These are phyloP conservation scores for Alliaria petiolata DNA, from an alignment of 345 rosid species.

Conservation along the genomic window DNA sequence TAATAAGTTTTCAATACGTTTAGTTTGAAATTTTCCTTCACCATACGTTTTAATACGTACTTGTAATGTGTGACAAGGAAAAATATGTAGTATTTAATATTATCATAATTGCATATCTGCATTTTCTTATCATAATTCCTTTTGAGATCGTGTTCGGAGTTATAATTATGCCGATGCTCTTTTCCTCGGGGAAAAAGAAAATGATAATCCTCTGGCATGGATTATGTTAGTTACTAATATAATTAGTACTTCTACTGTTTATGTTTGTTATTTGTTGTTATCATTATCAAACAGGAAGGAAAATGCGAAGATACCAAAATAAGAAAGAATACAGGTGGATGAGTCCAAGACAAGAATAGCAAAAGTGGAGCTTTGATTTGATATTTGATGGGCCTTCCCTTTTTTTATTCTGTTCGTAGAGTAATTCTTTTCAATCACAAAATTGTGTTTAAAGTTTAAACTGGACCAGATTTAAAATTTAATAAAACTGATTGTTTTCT, in stretches of 20 bases:
- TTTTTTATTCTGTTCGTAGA: slow-evolving; percentile 6
- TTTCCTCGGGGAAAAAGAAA: not conserved
- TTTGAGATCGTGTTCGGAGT: not conserved
- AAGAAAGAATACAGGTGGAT: slow-evolving; percentile 25
- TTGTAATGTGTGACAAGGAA: not conserved
- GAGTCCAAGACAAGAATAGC: slow-evolving; percentile 17
- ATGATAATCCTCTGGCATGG: not conserved
- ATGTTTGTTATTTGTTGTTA: not conserved
- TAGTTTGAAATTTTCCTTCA: not conserved
- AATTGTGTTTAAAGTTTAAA: not conserved
- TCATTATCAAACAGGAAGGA: not conserved
- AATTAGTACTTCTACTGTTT: not conserved
- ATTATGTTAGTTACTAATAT: too few species aligned
- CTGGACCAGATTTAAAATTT: not conserved
- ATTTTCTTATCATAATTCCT: not conserved
- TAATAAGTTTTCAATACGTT: not conserved
- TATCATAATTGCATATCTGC: not conserved
- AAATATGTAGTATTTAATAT: not conserved
- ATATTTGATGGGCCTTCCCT: slow-evolving; percentile 24
- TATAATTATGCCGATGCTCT: not conserved
- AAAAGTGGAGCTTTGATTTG: slow-evolving; percentile 22
- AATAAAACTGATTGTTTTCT: too few species aligned
- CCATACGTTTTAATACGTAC: not conserved
- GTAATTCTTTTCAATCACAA: not conserved
- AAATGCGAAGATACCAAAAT: slow-evolving; percentile 14